phyloP scores from a whole-genome alignment of 768 basidiomycete species.

The Chalciporus sphaerocephalus region DNA sequence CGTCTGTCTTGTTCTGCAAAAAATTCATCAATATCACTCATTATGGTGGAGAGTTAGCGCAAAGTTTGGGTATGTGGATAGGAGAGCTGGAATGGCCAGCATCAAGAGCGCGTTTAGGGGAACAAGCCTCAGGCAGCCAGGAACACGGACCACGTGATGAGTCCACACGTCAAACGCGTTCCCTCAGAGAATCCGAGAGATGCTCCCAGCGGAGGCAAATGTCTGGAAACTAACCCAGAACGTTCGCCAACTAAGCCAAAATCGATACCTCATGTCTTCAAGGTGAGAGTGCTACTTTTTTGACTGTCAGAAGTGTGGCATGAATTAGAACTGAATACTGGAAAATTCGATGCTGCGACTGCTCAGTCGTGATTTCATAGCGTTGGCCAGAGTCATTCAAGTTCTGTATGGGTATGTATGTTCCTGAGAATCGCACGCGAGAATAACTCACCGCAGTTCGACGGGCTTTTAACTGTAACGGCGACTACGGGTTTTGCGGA shows the following conservation, averaged over 20 bases:
- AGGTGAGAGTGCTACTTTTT: neutral
- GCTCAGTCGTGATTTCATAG: no score
- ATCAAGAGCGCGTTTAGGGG: constrained; percentile 11
- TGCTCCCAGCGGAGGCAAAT: constrained; percentile 7
- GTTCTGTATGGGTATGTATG: constrained; percentile 4
- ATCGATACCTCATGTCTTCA: no score
- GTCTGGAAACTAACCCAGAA: neutral
- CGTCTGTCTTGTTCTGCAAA: constrained; percentile 52
- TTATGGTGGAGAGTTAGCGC: constrained; percentile 1
- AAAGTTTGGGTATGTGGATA: neutral
- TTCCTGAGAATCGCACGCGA: constrained; percentile 19
- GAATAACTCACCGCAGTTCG: neutral
- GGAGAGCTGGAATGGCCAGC: no score
- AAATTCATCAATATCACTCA: constrained; percentile 42
- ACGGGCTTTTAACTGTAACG: neutral
- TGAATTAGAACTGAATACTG: no score
- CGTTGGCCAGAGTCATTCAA: no score
- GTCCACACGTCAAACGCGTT: constrained; percentile 5
- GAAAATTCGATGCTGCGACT: no score
- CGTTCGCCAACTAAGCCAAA: neutral
- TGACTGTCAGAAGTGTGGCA: neutral
- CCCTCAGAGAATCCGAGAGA: neutral
- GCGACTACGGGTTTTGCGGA: constrained; percentile 7
- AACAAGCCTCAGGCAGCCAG: neutral
- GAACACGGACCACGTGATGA: constrained; percentile 15